Evolutionary conservation across 1,284 basidiomycete species (phyloP).

Genomic region (Termitomyces sp.): DNA sequence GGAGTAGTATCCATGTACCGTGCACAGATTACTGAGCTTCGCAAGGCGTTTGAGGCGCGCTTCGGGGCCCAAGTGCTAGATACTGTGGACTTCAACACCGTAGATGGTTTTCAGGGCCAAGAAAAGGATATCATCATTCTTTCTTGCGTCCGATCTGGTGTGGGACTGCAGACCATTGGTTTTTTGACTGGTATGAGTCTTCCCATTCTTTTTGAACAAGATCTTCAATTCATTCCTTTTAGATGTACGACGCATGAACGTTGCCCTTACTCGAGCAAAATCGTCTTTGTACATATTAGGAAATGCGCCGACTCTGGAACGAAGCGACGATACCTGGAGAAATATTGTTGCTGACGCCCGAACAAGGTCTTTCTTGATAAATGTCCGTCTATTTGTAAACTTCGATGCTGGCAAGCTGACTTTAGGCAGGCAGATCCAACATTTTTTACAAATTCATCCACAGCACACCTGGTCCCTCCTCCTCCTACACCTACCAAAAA

Average conservation of each 20-base stretch:
- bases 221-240: constrained; percentile 1
- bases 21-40: constrained; percentile 82
- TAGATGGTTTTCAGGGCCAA: constrained; percentile 97
- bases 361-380: constrained; percentile 43
- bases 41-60: constrained; percentile 61
- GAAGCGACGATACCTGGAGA: constrained; percentile 80
- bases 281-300: constrained; percentile 94
- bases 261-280: constrained; percentile 93
- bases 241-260: constrained; percentile 93
- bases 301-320: constrained; percentile 80
- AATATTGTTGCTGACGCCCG: constrained; percentile 76
- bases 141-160: constrained; percentile 88
- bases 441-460: constrained; percentile 28
- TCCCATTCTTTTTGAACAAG: not conserved
- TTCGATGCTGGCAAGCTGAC: not conserved
- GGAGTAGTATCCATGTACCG: constrained; percentile 96
- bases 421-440: constrained; percentile 24
- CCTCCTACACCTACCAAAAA: constrained; percentile 13
- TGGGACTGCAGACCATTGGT: constrained; percentile 77
- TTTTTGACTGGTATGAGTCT: constrained; percentile 71
- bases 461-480: constrained; percentile 4
- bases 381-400: constrained; percentile 35
- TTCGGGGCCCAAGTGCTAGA: constrained; percentile 74
- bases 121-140: constrained; percentile 96
- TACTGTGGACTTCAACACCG: constrained; percentile 92